phyloP scores from a whole-genome alignment of 352 stramenopile species.

The Pythium monospermum region DNA sequence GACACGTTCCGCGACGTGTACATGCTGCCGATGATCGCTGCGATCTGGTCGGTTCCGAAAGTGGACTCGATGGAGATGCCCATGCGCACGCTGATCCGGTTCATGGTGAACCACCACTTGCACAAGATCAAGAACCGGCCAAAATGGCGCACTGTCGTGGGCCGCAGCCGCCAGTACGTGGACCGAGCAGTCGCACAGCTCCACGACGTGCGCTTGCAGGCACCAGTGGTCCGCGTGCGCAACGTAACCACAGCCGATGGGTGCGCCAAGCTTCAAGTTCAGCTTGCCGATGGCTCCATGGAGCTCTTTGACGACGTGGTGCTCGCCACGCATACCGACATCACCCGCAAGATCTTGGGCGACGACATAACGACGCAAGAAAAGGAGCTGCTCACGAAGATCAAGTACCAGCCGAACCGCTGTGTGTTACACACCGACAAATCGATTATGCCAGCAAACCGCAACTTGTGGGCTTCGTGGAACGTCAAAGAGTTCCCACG shows the following conservation, averaged over 20 bases:
- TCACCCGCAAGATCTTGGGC: conserved; percentile 16
- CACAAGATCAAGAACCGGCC: conserved; percentile 25
- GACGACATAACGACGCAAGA: conserved; percentile 25
- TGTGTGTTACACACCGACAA: conserved; percentile 32
- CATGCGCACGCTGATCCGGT: conserved; percentile 26
- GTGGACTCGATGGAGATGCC: conserved; percentile 26
- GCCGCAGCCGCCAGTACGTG: conserved; percentile 70
- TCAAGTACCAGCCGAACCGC: conserved; percentile 35
- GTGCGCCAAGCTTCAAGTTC: conserved; percentile 11
- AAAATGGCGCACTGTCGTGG: conserved; percentile 31
- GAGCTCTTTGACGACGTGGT: conserved; percentile 42
- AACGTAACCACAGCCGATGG: conserved; percentile 25
- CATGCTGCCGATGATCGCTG: conserved; percentile 29
- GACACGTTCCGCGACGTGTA: conserved; percentile 27
- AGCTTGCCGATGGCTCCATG: conserved; percentile 16
- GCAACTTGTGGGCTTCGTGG: conserved; percentile 76
- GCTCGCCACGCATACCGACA: conserved; percentile 35
- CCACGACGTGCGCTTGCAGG: conserved; percentile 26
- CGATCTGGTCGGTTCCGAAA: conserved; percentile 26
- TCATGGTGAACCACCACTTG: conserved; percentile 31
- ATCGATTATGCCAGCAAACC: conserved; percentile 60
- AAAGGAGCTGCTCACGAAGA: conserved; percentile 39
- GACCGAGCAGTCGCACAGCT: conserved; percentile 37
- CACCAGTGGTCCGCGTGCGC: conserved; percentile 42
- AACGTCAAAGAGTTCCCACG: conserved; percentile 72